Conservation (phyloP, 192 early-diverging fungal genomes). For the Entomortierella parvispora region DNA sequence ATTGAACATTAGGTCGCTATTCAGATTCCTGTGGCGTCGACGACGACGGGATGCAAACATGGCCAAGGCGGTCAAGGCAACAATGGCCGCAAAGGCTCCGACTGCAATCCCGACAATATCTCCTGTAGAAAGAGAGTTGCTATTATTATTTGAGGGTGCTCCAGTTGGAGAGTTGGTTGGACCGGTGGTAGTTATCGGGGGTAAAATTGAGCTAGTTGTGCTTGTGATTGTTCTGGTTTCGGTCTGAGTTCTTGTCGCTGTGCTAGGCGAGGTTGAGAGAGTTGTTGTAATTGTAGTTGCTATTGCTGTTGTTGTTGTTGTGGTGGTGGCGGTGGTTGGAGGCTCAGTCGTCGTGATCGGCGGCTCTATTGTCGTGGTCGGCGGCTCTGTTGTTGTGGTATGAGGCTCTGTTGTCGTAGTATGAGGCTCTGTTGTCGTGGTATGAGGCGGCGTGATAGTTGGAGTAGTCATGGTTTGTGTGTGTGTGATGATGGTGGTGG, state of each 20-base stretch:
- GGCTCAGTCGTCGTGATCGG: background rate
- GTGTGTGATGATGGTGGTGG: background rate
- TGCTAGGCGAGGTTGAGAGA: background rate
- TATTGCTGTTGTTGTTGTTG: background rate
- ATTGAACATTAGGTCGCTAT: constrained; percentile 2
- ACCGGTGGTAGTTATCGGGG: constrained; percentile 8
- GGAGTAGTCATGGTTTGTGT: background rate
- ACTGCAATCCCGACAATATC: constrained; percentile 31
- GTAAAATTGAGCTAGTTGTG: too few relatives aligned
- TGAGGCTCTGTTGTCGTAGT: constrained; percentile 7
- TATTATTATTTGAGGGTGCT: constrained; percentile 6
- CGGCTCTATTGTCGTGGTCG: background rate
- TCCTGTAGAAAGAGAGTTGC: background rate
- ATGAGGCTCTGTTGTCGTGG: background rate
- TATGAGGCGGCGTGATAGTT: background rate
- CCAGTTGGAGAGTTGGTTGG: background rate
- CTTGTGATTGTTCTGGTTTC: too few relatives aligned
- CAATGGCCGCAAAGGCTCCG: constrained; percentile 3
- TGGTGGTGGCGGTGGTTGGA: background rate
- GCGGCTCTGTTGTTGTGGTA: background rate
- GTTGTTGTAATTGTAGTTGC: background rate
- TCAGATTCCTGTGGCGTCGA: background rate
- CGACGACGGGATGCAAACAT: constrained; percentile 1
- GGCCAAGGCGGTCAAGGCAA: background rate
- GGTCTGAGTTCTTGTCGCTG: too few relatives aligned